Evolutionary conservation across 345 rosid genomes (phyloP), one percentile per base, ranked within the genome.

Genomic region (Physaria fendleri): DNA sequence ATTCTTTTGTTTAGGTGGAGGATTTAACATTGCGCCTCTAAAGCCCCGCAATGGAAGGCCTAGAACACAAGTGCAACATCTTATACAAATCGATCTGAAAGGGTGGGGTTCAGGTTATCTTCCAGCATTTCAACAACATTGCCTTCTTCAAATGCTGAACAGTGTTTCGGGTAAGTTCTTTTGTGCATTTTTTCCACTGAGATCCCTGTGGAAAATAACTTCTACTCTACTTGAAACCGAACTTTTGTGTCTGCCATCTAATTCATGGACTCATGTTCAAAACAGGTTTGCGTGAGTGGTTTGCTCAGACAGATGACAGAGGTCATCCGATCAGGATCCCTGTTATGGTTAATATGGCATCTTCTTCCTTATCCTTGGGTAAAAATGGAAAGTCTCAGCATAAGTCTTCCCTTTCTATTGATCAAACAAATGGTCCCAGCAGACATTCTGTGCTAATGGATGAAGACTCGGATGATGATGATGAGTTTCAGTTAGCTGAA

Each of bases 131-230:
- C 96, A 90, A 76, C 99, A 94, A 40, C 88, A 94, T 68, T 90
- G 96, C 81, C 97, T 94, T 68, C 93, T 90, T 73, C 99, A 94
- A 75, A 80, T 94, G 92, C 77, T 94, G 52, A 94, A 94, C 72
- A 87, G 90, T 66, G 99, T 94, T 38, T 88, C 97, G 53, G 99
- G 99, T 90, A 59, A 74, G 80, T 66, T 70, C 50, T 25, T 54
- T 57, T 64, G 23, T 57, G 33, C 51, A n/a, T 41, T 48, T 25
- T 39, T 13, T 22, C 8, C 56, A 15, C 43, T 39, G 25, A 35
- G 40, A 20, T 51, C 21, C 4, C 14, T 45, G 16, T 52, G 32
- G 34, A 21, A 42, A 28, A 28, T 44, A 56, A 37, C 43, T 53
- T 60, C 4, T 61, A 1, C 47, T 52, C 24, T 42, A 30, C 18